Evolutionary conservation across 768 basidiomycete species (phyloP), one percentile per base, ranked within the genome.

Genomic region (Suillus plorans): DNA sequence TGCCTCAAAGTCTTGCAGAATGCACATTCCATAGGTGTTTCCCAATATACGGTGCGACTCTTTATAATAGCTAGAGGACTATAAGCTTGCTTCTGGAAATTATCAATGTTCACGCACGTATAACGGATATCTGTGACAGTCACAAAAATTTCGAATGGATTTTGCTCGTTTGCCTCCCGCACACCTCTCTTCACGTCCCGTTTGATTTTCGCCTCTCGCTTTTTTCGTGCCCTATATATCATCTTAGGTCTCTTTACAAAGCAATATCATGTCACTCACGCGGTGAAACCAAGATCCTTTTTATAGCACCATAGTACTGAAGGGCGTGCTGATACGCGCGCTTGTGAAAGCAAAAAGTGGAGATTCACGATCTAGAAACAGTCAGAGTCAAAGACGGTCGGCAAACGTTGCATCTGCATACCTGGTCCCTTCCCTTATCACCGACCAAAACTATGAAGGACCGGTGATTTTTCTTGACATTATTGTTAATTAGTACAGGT

Each of bases 61-160:
- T 75, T 97, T 97, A 82, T 98, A 99, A 80, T 98, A 96, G 56
- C 91, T 90, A 65, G 14, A 60, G 13, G n/a, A 22, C 44, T 16
- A 45, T 63, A 16, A 68, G 55, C 2, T 14, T 39, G 20, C 41
- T 12, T 47, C 36, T 37, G 5, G 47, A 45, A 18, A 16, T 31
- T 18, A 39, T n/a, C 2, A n/a, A 39, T 41, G 25, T 45, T 12
- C 41, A 84, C 90, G 72, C 74, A 95, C 88, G 93, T 95, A 81
- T 99, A 99, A 63, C 97, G 89, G 65, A 99, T 98, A 75, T 99
- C 97, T 4, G 97, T 99, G n/a, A 98, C 96, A 0, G 94, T 92
- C 14, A 99, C 89, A 74, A 99, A 99, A 50, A 99, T 94, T 79
- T 99, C 97, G 75, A 99, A 99, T 1, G 97, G 97, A 76, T 93